phyloP scores from a whole-genome alignment of 2,329 filamentous ascomycete genomes.

The Epichloe sp. region DNA sequence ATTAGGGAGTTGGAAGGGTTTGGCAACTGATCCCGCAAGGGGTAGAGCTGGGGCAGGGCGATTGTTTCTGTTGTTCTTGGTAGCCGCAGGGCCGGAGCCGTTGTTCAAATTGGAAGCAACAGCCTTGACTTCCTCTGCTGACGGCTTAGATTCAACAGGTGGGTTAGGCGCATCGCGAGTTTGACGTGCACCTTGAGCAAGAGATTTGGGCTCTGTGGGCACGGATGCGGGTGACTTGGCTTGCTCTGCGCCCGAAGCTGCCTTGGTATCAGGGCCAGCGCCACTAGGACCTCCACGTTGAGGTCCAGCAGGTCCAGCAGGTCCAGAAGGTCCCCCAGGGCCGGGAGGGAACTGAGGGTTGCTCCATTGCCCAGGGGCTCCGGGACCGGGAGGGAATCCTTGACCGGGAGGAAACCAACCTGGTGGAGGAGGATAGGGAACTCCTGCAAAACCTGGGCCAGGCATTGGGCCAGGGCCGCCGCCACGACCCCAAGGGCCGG shows the following conservation, averaged over 20 bases:
- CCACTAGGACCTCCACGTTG: slow-evolving; percentile 36
- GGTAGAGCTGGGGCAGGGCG: slow-evolving; percentile 56
- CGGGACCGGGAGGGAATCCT: slow-evolving; percentile 46
- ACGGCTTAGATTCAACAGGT: slow-evolving; percentile 56
- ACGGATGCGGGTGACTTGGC: slow-evolving; percentile 33
- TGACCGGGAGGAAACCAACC: slow-evolving; percentile 72
- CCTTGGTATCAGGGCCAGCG: slow-evolving; percentile 27
- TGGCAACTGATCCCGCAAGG: slow-evolving; percentile 34
- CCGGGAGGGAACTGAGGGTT: slow-evolving; percentile 50
- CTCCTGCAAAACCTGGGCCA: slow-evolving; percentile 47
- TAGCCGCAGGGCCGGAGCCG: slow-evolving; percentile 23
- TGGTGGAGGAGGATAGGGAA: slow-evolving; percentile 65
- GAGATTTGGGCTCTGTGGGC: slow-evolving; percentile 39
- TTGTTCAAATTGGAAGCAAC: slow-evolving; percentile 30
- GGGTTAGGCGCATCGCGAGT: slow-evolving; percentile 43
- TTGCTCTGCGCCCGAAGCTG: slow-evolving; percentile 35
- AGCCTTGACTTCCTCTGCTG: slow-evolving; percentile 30
- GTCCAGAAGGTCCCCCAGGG: slow-evolving; percentile 16
- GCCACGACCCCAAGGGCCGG: slow-evolving; percentile 42
- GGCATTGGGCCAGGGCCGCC: slow-evolving; percentile 34
- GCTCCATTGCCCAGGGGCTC: slow-evolving; percentile 40
- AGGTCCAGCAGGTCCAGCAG: slow-evolving; percentile 45
- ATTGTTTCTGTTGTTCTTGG: slow-evolving; percentile 20
- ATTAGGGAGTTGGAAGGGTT: slow-evolving; percentile 23
- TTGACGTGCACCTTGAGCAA: slow-evolving; percentile 32